A percentile compares a stretch with the other conserved stretches of the same genome.
Evolutionary conservation across 2,329 filamentous ascomycete genomes (phyloP).

Genomic region (Venturia aucupariae): DNA sequence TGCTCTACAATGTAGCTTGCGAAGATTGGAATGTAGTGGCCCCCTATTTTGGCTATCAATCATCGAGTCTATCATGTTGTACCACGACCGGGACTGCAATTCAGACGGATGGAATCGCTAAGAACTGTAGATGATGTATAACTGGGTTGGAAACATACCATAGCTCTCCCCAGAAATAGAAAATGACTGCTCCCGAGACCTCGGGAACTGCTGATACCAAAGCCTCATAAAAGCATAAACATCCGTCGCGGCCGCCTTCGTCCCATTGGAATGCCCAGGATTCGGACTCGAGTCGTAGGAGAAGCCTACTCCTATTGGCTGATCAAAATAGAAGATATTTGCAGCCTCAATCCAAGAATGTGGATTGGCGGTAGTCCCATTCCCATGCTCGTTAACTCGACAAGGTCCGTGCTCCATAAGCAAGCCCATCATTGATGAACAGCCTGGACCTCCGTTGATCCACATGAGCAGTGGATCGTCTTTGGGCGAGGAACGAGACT

Average conservation of each 20-base stretch:
- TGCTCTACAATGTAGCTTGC: slow-evolving; percentile 37
- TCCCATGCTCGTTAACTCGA: slow-evolving; percentile 42
- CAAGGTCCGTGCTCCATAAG: slow-evolving; percentile 46
- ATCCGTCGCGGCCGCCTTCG: slow-evolving; percentile 37
- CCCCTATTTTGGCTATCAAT: slow-evolving; percentile 20
- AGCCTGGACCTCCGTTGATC: slow-evolving; percentile 48
- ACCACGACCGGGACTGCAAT: neutral
- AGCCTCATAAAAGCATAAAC: slow-evolving; percentile 44
- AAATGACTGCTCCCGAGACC: slow-evolving; percentile 30
- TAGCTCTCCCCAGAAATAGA: slow-evolving; percentile 43
- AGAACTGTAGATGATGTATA: neutral
- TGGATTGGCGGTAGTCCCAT: slow-evolving; percentile 41
- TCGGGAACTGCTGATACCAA: slow-evolving; percentile 36
- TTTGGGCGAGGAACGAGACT: slow-evolving; percentile 29
- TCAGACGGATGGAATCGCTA: neutral
- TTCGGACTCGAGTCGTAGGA: slow-evolving; percentile 30
- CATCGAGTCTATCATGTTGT: slow-evolving; percentile 11
- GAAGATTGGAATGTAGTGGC: slow-evolving; percentile 39
- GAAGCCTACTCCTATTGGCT: slow-evolving; percentile 31
- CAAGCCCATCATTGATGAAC: slow-evolving; percentile 41
- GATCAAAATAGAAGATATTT: slow-evolving; percentile 43
- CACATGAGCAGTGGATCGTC: slow-evolving; percentile 31
- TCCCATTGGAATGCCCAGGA: slow-evolving; percentile 27
- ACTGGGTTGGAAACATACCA: slow-evolving; percentile 26
- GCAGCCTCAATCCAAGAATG: slow-evolving; percentile 54